phyloP scores from a whole-genome alignment of 176 grass and related monocot species.

The Musa schizocarpa region DNA sequence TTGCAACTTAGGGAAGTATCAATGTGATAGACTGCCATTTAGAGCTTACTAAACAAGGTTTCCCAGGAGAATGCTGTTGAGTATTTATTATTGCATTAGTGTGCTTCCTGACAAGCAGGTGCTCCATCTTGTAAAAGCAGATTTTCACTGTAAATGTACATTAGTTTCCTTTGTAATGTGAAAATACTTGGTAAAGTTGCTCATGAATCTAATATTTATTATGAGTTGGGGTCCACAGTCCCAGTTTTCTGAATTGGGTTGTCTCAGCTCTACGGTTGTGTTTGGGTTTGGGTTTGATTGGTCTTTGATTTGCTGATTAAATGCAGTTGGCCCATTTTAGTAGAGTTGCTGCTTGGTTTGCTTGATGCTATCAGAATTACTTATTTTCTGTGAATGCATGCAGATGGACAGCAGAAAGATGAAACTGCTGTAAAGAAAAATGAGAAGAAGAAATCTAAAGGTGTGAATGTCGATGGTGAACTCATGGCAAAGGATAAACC shows the following conservation, averaged over 20 bases:
- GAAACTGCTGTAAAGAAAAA: constrained; percentile 14
- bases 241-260: too few species aligned
- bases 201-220: too few species aligned
- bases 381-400: not conserved
- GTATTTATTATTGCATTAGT: not conserved
- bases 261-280: too few species aligned
- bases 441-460: constrained; percentile 32
- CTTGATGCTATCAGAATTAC: not conserved
- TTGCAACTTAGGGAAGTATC: constrained; percentile 66
- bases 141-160: too few species aligned
- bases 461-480: not conserved
- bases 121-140: not conserved
- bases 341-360: not conserved
- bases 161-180: too few species aligned
- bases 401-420: constrained; percentile 3
- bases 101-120: not conserved
- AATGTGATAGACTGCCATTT: constrained; percentile 80
- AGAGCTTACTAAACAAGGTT: constrained; percentile 28
- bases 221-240: too few species aligned
- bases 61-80: constrained; percentile 31
- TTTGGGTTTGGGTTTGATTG: not conserved
- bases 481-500: constrained; percentile 4
- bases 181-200: not conserved
- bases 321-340: too few species aligned
- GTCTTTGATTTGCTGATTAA: too few species aligned